Conservation (phyloP, 2,329 filamentous ascomycete species). For the Claviceps digitariae region DNA sequence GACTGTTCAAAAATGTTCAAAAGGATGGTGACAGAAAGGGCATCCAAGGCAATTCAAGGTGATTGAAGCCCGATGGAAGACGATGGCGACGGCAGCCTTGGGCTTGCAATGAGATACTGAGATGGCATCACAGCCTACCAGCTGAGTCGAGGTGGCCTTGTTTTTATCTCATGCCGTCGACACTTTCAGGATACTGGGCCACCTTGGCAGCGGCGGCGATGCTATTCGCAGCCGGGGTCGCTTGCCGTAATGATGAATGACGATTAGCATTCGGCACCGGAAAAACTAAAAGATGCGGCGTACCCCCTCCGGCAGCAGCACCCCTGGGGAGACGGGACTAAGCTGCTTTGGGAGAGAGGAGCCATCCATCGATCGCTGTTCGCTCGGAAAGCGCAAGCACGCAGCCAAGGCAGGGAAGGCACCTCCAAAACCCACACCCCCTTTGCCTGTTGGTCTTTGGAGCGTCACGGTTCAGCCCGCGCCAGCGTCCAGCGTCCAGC, state of each 20-base stretch:
- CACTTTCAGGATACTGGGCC: not conserved
- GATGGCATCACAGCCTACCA: not conserved
- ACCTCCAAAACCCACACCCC: constrained; percentile 8
- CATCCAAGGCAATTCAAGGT: no score
- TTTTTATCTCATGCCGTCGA: not conserved
- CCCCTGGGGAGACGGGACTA: not conserved
- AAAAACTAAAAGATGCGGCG: constrained; percentile 7
- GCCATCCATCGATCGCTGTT: not conserved
- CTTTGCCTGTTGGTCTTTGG: constrained; percentile 9
- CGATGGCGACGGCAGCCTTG: not conserved
- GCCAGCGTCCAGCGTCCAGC: constrained; percentile 10
- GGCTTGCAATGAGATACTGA: not conserved
- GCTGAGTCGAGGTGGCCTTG: no score
- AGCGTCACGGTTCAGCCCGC: constrained; percentile 14
- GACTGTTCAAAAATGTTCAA: not conserved
- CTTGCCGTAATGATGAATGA: not conserved
- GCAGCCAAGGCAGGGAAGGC: not conserved
- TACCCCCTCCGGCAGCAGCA: not conserved
- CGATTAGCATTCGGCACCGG: constrained; percentile 1
- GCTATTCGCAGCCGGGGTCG: constrained; percentile 5
- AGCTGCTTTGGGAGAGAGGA: not conserved
- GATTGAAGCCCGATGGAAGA: not conserved
- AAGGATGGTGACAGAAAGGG: no score
- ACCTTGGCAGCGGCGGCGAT: not conserved
- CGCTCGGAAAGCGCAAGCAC: not conserved